Conservation (phyloP, 805 yeast species). For the Sugiyamaella boreocaroliniensis region DNA sequence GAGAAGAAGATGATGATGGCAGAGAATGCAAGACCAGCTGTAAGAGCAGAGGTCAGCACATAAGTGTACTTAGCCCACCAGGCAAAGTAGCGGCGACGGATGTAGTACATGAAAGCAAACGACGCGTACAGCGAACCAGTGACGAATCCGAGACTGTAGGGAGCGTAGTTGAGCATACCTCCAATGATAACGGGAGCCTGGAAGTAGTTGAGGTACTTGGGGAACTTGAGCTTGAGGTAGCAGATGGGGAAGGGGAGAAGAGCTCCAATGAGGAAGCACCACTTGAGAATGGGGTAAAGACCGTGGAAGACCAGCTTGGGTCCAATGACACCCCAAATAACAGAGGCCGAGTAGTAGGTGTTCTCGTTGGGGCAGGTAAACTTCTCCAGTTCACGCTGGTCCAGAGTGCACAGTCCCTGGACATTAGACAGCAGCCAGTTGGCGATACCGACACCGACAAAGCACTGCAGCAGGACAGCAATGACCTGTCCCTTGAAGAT, state of each 20-base stretch:
- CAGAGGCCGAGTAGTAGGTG: slow-evolving; percentile 44
- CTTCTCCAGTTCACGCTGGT: slow-evolving; percentile 2
- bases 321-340: slow-evolving; percentile 55
- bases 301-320: slow-evolving; percentile 46
- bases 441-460: slow-evolving; percentile 28
- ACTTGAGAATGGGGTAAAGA: slow-evolving; percentile 54
- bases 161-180: slow-evolving; percentile 28
- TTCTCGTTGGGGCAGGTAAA: slow-evolving; percentile 39
- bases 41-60: slow-evolving; percentile 49
- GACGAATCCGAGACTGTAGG: slow-evolving; percentile 40
- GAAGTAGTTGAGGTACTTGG: neutral
- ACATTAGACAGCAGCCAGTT: slow-evolving; percentile 31
- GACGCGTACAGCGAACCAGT: slow-evolving; percentile 38
- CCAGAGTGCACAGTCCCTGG: slow-evolving; percentile 40
- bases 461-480: slow-evolving; percentile 35
- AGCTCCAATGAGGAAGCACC: slow-evolving; percentile 57
- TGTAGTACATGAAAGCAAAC: slow-evolving; percentile 39
- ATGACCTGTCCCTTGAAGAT: slow-evolving; percentile 37
- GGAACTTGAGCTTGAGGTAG: slow-evolving; percentile 11
- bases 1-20: slow-evolving; percentile 53
- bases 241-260: slow-evolving; percentile 13
- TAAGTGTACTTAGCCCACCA: slow-evolving; percentile 53
- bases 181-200: slow-evolving; percentile 17
- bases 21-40: slow-evolving; percentile 59
- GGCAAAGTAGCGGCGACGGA: slow-evolving; percentile 41